Base-by-base conservation (phyloP, 352 stramenopile species). In the Halophytophthora batemanensis region DNA sequence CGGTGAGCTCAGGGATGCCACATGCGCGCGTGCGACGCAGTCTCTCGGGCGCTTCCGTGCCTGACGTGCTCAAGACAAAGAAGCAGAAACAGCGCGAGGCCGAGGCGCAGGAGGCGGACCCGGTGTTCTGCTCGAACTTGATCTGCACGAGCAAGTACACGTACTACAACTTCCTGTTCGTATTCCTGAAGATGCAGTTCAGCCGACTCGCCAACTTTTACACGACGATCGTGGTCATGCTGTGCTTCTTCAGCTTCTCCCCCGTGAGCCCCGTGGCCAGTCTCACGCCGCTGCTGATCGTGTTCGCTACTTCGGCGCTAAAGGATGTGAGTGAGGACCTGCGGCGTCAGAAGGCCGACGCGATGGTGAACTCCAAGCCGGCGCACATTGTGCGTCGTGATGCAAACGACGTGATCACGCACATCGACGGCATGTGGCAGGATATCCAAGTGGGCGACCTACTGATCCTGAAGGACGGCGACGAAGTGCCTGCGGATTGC, bases 171-270 rank as follows among this genome's bases (percentile, higher is more conserved):
- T 96, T 96, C 49, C 61, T 82, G 54, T 93, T 92, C 50, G 78
- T 95, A 21, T 95, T 94, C 25, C 61, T 96, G 38, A 90, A 92
- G 68, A 91, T 94, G 77, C 86, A 96, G 62, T 96, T 96, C 62
- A 93, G 82, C 52, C 82, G 86, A 41, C 67, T 96, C 14, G 86
- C 86, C 15, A 96, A 96, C 47, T 59, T 95, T 25, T 96, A 95
- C 65, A 95, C 86, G 49, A 93, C 82, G 10, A 93, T 96, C 33
- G 79, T 96, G 23, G 83, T 95, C 25, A 80, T 74, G 50, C 54
- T 96, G n/a, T 96, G 86, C 59, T 96, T 95, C 46, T 96, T 94
- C 59, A 70, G 71, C 50, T 93, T 95, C 50, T 94, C 84, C 23
- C 85, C 86, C 1, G 83, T 96, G 29, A 88, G 75, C 35, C 86